Conservation (phyloP, 352 stramenopile species). For the Phytophthora palmivora region DNA sequence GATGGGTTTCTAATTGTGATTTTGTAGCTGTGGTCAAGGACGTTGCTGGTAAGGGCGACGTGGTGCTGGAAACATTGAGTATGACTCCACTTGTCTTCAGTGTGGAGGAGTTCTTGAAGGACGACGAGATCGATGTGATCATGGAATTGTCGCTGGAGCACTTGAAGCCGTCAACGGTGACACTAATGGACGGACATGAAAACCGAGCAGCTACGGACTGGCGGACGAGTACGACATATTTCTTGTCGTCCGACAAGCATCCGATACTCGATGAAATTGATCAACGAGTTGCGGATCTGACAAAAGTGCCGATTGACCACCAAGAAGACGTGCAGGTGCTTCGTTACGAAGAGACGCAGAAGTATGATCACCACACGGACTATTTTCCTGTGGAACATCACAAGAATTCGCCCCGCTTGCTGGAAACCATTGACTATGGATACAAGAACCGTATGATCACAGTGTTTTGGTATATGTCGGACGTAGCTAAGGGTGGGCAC, state of each 20-base stretch:
- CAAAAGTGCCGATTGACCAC: constrained; percentile 63
- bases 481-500: constrained; percentile 75
- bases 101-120: constrained; percentile 80
- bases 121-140: constrained; percentile 85
- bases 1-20: constrained; percentile 2
- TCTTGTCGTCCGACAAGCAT: constrained; percentile 58
- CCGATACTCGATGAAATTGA: constrained; percentile 64
- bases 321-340: constrained; percentile 82
- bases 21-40: constrained; percentile 52
- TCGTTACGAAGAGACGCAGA: constrained; percentile 75
- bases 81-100: constrained; percentile 74
- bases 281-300: constrained; percentile 62
- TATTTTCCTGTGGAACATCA: constrained; percentile 60
- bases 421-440: constrained; percentile 68
- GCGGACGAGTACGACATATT: constrained; percentile 87
- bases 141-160: constrained; percentile 73
- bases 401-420: constrained; percentile 54
- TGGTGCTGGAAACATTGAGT: constrained; percentile 69
- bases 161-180: constrained; percentile 67
- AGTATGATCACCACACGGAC: constrained; percentile 83
- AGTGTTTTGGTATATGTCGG: constrained; percentile 90
- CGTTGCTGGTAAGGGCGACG: constrained; percentile 51
- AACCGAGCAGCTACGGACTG: constrained; percentile 72
- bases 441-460: constrained; percentile 89
- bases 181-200: constrained; percentile 71